Evolutionary conservation across 2,329 filamentous ascomycete genomes (phyloP).

Genomic region (Colletotrichum tropicale): DNA sequence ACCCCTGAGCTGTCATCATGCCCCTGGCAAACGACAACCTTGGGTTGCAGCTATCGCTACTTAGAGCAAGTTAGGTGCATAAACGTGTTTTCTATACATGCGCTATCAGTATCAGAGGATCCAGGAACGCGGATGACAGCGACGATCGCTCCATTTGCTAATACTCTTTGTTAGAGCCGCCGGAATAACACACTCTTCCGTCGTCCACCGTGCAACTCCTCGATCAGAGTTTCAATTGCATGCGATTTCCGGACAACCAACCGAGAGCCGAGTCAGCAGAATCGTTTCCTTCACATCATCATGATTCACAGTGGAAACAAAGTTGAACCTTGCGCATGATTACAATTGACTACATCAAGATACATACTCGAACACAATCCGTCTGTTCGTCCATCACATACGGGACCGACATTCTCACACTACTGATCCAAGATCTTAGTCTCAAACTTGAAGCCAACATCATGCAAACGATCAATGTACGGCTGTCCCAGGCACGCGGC

Average conservation of each 20-base stretch:
- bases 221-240: not conserved
- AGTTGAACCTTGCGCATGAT: not conserved
- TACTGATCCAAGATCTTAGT: slow-evolving; percentile 43
- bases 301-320: not conserved
- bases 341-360: not conserved
- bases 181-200: not conserved
- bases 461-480: slow-evolving; percentile 67
- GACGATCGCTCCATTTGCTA: not conserved
- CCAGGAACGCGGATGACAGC: not conserved
- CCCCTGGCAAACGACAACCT: not conserved
- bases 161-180: not conserved
- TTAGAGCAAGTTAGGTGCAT: not conserved
- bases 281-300: not conserved
- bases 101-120: not conserved
- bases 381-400: not conserved
- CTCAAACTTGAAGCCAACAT: slow-evolving; percentile 68
- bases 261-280: not conserved
- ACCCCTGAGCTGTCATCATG: not conserved
- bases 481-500: slow-evolving; percentile 72
- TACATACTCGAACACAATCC: not conserved
- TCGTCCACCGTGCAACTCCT: not conserved
- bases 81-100: not conserved
- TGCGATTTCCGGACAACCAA: not conserved
- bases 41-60: not conserved
- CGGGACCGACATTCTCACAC: slow-evolving; percentile 3